A percentile compares a stretch with the other conserved stretches of the same genome.
Evolutionary conservation across 1,284 basidiomycete genomes (phyloP).

Genomic region (Trichosporon sp.): DNA sequence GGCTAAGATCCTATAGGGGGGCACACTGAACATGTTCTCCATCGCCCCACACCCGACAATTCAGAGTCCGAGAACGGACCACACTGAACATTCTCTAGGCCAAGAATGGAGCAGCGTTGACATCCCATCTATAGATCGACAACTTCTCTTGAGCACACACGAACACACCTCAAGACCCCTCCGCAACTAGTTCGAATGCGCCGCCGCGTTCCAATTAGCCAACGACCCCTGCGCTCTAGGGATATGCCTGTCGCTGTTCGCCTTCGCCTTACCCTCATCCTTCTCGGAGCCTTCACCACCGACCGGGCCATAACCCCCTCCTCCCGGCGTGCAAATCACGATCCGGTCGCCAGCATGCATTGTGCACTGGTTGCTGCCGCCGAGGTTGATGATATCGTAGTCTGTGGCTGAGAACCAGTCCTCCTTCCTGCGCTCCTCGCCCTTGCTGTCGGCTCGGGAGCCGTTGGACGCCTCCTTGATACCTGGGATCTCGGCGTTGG

Average conservation of each 20-base stretch:
- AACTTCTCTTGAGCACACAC: too few species aligned
- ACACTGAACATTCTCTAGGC: too few species aligned
- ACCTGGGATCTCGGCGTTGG: background rate
- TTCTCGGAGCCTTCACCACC: constrained; percentile 8
- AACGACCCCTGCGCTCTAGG: background rate
- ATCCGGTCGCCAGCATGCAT: constrained; percentile 80
- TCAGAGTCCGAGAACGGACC: too few species aligned
- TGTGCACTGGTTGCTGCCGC: constrained; percentile 78
- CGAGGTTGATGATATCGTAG: constrained; percentile 70
- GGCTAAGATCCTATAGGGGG: too few species aligned
- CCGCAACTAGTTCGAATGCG: background rate
- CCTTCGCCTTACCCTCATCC: background rate
- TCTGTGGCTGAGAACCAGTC: constrained; percentile 24
- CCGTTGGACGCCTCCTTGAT: background rate
- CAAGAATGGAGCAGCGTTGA: too few species aligned
- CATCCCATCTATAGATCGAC: too few species aligned
- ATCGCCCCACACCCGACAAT: too few species aligned
- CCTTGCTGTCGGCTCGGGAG: background rate
- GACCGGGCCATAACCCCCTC: constrained; percentile 61
- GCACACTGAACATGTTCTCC: too few species aligned
- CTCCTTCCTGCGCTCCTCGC: constrained; percentile 3
- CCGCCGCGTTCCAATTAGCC: background rate
- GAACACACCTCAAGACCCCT: too few species aligned
- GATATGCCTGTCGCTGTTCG: background rate
- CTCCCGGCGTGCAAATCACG: constrained; percentile 83